Evolutionary conservation across 1,284 basidiomycete species (phyloP).

Genomic region (Leccinum pallidistipes): DNA sequence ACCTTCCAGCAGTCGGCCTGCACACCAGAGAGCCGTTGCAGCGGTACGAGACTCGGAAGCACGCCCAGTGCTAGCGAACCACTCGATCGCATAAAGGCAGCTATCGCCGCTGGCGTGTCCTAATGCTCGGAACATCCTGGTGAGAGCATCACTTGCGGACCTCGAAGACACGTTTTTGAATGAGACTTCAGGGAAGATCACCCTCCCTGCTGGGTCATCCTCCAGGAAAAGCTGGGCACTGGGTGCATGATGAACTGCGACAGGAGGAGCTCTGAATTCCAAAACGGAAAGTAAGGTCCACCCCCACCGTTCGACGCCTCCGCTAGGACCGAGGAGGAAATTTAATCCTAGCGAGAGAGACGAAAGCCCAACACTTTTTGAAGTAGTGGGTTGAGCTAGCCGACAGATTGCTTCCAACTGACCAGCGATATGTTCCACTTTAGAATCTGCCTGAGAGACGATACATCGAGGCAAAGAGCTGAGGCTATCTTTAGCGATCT

Average conservation of each 20-base stretch:
- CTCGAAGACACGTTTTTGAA: constrained; percentile 64
- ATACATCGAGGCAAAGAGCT: constrained; percentile 76
- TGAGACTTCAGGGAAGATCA: constrained; percentile 57
- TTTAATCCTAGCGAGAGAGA: constrained; percentile 58
- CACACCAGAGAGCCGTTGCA: constrained; percentile 84
- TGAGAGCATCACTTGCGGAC: constrained; percentile 55
- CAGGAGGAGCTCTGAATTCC: constrained; percentile 61
- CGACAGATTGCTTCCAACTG: constrained; percentile 72
- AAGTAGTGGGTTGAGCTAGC: constrained; percentile 35
- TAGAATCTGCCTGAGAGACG: constrained; percentile 65
- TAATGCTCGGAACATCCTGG: constrained; percentile 70
- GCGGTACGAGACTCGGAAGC: constrained; percentile 45
- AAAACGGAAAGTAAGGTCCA: constrained; percentile 78
- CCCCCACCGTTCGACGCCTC: constrained; percentile 88
- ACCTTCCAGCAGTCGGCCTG: constrained; percentile 73
- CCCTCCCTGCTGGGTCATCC: constrained; percentile 41
- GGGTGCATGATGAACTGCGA: constrained; percentile 48
- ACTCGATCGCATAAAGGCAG: constrained; percentile 76
- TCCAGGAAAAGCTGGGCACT: constrained; percentile 62
- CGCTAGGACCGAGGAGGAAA: constrained; percentile 75
- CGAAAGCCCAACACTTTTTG: constrained; percentile 29
- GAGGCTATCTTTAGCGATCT: constrained; percentile 62
- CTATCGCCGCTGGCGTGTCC: constrained; percentile 70
- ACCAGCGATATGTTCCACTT: constrained; percentile 64
- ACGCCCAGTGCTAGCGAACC: constrained; percentile 69